Evolutionary conservation across 129 eudicot genomes (phyloP).

Genomic region (Lactuca saligna): DNA sequence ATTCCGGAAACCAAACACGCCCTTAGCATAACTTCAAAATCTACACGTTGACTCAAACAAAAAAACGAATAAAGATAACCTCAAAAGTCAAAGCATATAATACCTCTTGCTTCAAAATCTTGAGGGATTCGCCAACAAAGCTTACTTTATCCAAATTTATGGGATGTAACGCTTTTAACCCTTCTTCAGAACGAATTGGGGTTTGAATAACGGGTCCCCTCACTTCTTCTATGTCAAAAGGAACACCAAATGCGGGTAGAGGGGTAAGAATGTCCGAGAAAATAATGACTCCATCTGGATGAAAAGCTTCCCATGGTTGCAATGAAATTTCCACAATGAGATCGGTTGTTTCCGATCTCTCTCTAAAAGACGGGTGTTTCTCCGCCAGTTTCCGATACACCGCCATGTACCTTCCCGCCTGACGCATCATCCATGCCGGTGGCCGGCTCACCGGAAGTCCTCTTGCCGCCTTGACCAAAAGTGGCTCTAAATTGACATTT

Average conservation of each 20-base stretch:
- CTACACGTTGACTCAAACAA: not conserved
- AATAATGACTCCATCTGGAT: constrained; percentile 92
- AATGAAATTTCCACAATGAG: constrained; percentile 97
- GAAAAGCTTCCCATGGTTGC: constrained; percentile 99
- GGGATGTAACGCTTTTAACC: constrained; percentile 73
- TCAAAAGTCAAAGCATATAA: constrained; percentile 2
- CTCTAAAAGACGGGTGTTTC: constrained; percentile 94
- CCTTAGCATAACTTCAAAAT: not conserved
- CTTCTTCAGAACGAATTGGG: constrained; percentile 82
- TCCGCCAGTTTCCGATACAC: constrained; percentile 92
- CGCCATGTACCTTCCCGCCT: constrained; percentile 98
- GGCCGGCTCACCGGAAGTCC: constrained; percentile 84
- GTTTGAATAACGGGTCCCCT: constrained; percentile 89
- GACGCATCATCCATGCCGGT: constrained; percentile 99
- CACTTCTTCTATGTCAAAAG: constrained; percentile 93
- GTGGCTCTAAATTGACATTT: constrained; percentile 59
- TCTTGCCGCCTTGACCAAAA: constrained; percentile 89
- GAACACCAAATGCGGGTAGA: constrained; percentile 94
- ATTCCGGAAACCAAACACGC: not conserved
- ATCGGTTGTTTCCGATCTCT: constrained; percentile 98
- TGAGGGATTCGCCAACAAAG: constrained; percentile 86
- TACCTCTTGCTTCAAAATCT: constrained; percentile 81
- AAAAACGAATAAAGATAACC: not conserved
- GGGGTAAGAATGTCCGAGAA: constrained; percentile 99
- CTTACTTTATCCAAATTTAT: constrained; percentile 74